These are phyloP conservation scores for Ambrosia artemisiifolia DNA, from an alignment of 129 eudicot genomes.

Conservation along the genomic window DNA sequence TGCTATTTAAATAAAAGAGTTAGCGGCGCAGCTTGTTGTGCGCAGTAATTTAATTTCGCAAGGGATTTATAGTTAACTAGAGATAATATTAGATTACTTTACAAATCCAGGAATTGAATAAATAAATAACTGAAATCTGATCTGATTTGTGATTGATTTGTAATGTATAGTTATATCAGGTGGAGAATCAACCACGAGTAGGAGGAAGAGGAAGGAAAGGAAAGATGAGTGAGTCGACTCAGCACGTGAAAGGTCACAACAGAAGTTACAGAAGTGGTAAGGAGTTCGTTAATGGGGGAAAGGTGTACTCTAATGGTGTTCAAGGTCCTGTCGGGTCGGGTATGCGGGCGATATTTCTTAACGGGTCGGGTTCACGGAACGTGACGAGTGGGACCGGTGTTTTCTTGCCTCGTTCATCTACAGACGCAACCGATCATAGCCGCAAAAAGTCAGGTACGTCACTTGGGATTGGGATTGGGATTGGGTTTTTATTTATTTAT, in stretches of 20 bases:
- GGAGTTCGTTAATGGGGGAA: constrained; percentile 27
- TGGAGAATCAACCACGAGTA: constrained; percentile 38
- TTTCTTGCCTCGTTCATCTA: constrained; percentile 45
- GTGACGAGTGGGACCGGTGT: constrained; percentile 61
- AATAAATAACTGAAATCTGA: background rate
- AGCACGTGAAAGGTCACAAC: constrained; percentile 20
- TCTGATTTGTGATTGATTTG: background rate
- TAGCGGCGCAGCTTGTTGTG: no score
- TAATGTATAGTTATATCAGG: constrained; percentile 37
- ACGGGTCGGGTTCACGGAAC: constrained; percentile 46
- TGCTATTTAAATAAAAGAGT: no score
- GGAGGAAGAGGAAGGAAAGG: constrained; percentile 27
- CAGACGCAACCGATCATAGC: constrained; percentile 30
- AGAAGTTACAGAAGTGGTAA: constrained; percentile 14
- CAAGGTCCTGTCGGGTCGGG: constrained; percentile 46
- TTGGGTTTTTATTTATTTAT: no score
- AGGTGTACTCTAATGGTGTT: constrained; percentile 4
- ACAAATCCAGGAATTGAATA: no score
- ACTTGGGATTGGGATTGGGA: no score
- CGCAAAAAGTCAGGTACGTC: constrained; percentile 55
- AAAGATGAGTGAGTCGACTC: constrained; percentile 38
- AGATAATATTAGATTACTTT: no score
- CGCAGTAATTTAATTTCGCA: no score
- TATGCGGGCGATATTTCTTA: constrained; percentile 60
- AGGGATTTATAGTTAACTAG: no score